phyloP scores from a whole-genome alignment of 2,329 filamentous ascomycete genomes.

The Endocalyx cinctus region DNA sequence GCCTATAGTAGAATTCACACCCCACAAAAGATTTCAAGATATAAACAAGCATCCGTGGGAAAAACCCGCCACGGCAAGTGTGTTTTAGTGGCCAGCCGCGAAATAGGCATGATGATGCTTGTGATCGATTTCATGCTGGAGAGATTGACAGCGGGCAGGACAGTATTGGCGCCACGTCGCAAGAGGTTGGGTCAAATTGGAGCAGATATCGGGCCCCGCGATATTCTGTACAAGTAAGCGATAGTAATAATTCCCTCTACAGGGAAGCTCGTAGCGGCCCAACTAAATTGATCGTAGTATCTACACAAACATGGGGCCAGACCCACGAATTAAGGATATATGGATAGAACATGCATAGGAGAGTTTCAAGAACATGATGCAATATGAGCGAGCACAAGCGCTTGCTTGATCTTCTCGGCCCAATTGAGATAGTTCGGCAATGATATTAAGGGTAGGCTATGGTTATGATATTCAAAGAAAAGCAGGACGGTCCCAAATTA shows the following conservation, averaged over 20 bases:
- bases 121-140: no score
- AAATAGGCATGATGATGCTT: no score
- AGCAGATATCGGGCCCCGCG: conserved; percentile 8
- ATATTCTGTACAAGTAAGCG: conserved; percentile 6
- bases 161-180: conserved; percentile 37
- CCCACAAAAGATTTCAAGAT: conserved; percentile 18
- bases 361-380: conserved; percentile 20
- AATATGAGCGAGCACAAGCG: conserved; percentile 16
- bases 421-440: conserved; percentile 8
- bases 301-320: conserved; percentile 8
- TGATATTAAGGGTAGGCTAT: conserved; percentile 1
- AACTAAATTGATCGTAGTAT: conserved; percentile 6
- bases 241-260: conserved; percentile 10
- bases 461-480: no score
- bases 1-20: conserved; percentile 13
- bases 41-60: conserved; percentile 29
- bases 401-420: conserved; percentile 13
- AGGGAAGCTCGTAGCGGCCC: conserved; percentile 18
- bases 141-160: conserved; percentile 28
- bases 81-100: no score
- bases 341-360: conserved; percentile 8
- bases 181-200: conserved; percentile 13
- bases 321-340: conserved; percentile 13
- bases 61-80: conserved; percentile 28
- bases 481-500: no score